Conservation (phyloP, 2,329 filamentous ascomycete genomes). For the Zarea fungicola region DNA sequence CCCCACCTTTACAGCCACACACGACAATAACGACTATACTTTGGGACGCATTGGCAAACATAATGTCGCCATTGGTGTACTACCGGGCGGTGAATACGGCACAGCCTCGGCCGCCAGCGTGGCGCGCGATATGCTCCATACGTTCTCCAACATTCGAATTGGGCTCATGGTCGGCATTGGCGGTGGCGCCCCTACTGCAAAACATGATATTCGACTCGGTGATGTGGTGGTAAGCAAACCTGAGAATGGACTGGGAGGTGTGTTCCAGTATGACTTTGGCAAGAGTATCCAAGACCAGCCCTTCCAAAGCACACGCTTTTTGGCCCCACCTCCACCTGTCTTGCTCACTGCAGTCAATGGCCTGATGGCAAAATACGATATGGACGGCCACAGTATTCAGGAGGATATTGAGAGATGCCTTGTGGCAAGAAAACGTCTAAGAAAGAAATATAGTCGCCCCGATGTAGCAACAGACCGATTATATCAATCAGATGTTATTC, state of each 20-base stretch:
- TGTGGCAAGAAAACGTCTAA: no score
- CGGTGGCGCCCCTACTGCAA: slow-evolving; percentile 8
- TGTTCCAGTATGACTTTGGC: slow-evolving; percentile 14
- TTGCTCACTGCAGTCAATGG: slow-evolving; percentile 13
- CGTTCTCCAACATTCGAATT: background rate
- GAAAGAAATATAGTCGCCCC: no score
- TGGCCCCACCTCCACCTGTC: background rate
- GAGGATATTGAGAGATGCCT: no score
- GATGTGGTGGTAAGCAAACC: slow-evolving; percentile 14
- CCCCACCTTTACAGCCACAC: background rate
- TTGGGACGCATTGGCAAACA: slow-evolving; percentile 22
- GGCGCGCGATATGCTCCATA: background rate
- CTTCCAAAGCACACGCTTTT: background rate
- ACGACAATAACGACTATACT: slow-evolving; percentile 23
- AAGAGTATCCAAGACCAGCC: slow-evolving; percentile 3
- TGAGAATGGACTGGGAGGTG: background rate
- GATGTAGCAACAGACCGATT: no score
- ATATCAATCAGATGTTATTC: no score
- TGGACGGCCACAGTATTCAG: no score
- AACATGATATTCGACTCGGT: slow-evolving; percentile 14
- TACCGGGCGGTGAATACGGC: slow-evolving; percentile 24
- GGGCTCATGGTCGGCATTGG: slow-evolving; percentile 16
- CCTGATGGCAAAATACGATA: no score
- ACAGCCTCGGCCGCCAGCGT: background rate
- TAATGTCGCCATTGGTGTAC: slow-evolving; percentile 24